Base-by-base conservation (phyloP, 2,329 filamentous ascomycete genomes). In the Neurospora sp. region DNA sequence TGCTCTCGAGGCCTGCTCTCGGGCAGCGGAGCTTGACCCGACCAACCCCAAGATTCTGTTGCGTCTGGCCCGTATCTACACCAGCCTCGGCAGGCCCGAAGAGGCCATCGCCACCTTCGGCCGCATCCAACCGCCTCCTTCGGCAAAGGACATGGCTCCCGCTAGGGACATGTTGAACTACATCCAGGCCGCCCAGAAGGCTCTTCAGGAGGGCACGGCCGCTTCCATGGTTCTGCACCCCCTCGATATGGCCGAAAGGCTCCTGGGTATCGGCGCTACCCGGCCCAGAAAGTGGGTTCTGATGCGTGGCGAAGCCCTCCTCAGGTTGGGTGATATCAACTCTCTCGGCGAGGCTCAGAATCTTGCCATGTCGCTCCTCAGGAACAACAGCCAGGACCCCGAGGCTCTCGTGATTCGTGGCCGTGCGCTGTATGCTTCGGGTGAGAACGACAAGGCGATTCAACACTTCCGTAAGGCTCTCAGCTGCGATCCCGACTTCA, bases 251-350 rank as follows among this genome's bases (percentile, higher is more conserved):
- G 96, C 96, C 9, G 93, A 96, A 78, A 90, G 90, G 77, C 86
- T 90, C 3, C 86, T 99, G 4, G 94, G 93, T 11, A 76, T 84
- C 11, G 87, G 88, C n/a, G 93, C 93, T 28, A 85, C 87, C 76
- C 92, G 90, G 81, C 96, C 96, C 43, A 89, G 95, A 78, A 96
- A 96, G 81, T 99, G 96, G 96, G 92, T 91, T 78, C 84, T 98
- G 72, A 90, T 99, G 89, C 89, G 93, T 42, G 95, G 93, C 71
- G 93, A 97, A 81, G 95, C 95, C 10, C 92, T 96, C 77, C 82
- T 99, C 72, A 95, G 94, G 82, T 96, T 98, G 90, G 93, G 92
- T 71, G 93, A 92, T 72, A 87, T 90, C 71, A 97, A 97, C 81
- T 90, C 93, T 11, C 84, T 97, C 8, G 94, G 93, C 40, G 94